Evolutionary conservation across 2,329 filamentous ascomycete genomes (phyloP).

Genomic region (Talaromyces islandicus): DNA sequence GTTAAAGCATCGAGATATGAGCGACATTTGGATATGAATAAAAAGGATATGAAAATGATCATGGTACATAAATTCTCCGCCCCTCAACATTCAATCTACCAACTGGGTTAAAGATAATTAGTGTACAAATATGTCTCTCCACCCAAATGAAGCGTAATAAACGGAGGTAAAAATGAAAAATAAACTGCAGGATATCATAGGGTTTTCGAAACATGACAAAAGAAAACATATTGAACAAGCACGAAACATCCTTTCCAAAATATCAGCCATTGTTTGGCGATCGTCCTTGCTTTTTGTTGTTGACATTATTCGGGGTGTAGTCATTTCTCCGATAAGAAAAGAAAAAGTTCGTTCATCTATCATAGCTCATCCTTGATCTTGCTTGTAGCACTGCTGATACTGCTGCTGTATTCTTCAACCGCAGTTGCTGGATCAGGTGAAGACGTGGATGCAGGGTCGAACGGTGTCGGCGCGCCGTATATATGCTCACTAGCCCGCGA

Average conservation of each 20-base stretch:
- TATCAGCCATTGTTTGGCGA: background rate
- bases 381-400: conserved; percentile 38
- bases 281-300: background rate
- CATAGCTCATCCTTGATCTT: conserved; percentile 50
- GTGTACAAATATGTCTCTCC: background rate
- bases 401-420: conserved; percentile 44
- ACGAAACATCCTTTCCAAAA: background rate
- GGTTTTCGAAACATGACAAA: background rate
- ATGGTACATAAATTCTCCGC: background rate
- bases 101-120: background rate
- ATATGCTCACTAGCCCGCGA: conserved; percentile 62
- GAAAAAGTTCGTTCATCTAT: background rate
- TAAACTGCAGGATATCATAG: background rate
- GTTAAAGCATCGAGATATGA: background rate
- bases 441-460: conserved; percentile 35
- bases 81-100: background rate
- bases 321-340: background rate
- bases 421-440: conserved; percentile 34
- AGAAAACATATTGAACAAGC: background rate
- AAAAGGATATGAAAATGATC: background rate
- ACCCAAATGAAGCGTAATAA: background rate
- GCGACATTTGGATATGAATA: background rate
- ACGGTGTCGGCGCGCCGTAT: conserved; percentile 61
- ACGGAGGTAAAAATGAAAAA: background rate
- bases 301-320: background rate